Base-by-base conservation (phyloP, 23 red algal species). In the Gracilaria domingensis region DNA sequence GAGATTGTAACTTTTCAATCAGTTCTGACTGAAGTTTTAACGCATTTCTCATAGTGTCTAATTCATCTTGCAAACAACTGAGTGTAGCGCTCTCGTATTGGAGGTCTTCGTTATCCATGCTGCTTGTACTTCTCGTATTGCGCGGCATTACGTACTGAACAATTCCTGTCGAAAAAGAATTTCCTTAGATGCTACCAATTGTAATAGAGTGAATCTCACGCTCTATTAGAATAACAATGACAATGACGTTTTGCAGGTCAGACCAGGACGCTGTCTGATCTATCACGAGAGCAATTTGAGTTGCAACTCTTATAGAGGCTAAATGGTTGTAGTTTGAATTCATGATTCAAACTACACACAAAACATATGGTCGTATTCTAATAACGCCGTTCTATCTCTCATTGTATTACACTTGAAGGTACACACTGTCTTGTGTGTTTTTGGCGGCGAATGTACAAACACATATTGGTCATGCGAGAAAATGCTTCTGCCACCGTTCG, bases 91-190 rank as follows among this genome's bases (percentile, higher is more conserved):
- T n/a, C n/a, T n/a, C n/a, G n/a, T n/a, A n/a, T n/a, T n/a, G n/a
- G n/a, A n/a, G n/a, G n/a, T n/a, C n/a, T n/a, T n/a, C 60, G 24
- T 66, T 29, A 66, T 24, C 21, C 21, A 8, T 29, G 8, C 60
- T 66, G 11, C 60, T 23, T 23, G 29, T 66, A 29, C 21, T 66
- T 66, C 8, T 66, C 7, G 60, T 66, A 9, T 8, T 29, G 21
- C n/a, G 60, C 11, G 60, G 21, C 60, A 66, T 66, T 29, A n/a
- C 60, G 60, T 66, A 66, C 60, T 66, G 60, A 66, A 33, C 21
- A 9, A 66, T 66, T n/a, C 60, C 73, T 72, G 24, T 69, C 33
- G 54, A 92, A 92, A 26, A 50, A 77, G 35, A 83, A 69, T 44
- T 92, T 75, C 59, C 62, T n/a, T n/a, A n/a, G n/a, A n/a, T n/a